Conservation (phyloP, 148 eudicot species). For the Vaccinium myrtillus region DNA sequence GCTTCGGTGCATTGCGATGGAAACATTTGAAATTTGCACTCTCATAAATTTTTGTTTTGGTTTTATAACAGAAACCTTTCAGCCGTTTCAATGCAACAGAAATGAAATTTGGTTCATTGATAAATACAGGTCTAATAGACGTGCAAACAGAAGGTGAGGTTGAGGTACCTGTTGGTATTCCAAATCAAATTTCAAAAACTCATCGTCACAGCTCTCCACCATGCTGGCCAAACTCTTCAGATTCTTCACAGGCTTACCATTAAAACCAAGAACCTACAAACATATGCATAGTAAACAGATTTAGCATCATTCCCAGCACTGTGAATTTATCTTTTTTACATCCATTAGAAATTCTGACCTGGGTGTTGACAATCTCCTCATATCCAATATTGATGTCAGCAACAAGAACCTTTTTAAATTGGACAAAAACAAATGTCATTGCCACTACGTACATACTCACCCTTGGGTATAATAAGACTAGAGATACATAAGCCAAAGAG, state of each 20-base stretch:
- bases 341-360: conserved; percentile 38
- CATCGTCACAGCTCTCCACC: conserved; percentile 80
- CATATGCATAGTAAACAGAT: background rate
- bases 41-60: background rate
- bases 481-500: background rate
- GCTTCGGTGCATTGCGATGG: background rate
- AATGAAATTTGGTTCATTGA: background rate
- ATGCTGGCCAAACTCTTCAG: conserved; percentile 82
- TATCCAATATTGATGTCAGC: conserved; percentile 94
- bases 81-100: background rate
- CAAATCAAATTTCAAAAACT: conserved; percentile 82
- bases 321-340: background rate
- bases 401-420: conserved; percentile 66
- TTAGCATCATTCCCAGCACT: background rate
- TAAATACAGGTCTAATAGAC: background rate
- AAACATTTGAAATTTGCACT: background rate
- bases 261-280: conserved; percentile 71
- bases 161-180: conserved; percentile 75
- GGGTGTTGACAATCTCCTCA: conserved; percentile 91
- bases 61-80: background rate
- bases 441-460: background rate
- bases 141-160: background rate
- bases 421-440: conserved; percentile 1
- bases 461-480: background rate
- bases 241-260: conserved; percentile 81